Conservation (phyloP, 2,329 filamentous ascomycete genomes). For the Aspergillus nomiae region DNA sequence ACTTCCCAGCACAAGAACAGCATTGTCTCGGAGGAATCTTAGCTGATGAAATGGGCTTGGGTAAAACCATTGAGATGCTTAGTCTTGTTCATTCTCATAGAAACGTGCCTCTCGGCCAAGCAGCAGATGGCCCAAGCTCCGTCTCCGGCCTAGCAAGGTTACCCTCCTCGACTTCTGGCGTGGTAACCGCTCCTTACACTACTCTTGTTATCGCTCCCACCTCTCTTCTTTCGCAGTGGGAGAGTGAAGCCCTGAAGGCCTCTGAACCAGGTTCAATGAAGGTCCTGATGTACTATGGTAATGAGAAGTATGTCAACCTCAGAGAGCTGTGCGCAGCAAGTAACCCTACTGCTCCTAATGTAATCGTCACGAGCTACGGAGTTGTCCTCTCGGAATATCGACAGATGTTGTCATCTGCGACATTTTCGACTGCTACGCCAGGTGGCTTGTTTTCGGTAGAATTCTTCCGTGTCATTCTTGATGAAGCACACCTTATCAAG, state of each 20-base stretch:
- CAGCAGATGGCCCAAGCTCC: slow-evolving; percentile 38
- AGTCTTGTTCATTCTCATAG: slow-evolving; percentile 85
- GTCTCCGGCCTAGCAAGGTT: slow-evolving; percentile 66
- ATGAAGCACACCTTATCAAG: slow-evolving; percentile 95
- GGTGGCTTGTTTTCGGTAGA: slow-evolving; percentile 85
- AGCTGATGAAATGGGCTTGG: slow-evolving; percentile 94
- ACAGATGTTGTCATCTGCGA: slow-evolving; percentile 56
- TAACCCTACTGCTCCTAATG: slow-evolving; percentile 78
- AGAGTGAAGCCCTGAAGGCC: slow-evolving; percentile 89
- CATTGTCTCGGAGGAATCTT: slow-evolving; percentile 91
- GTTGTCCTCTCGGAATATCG: slow-evolving; percentile 87
- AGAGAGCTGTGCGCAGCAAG: slow-evolving; percentile 74
- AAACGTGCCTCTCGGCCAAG: slow-evolving; percentile 50
- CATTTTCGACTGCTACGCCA: slow-evolving; percentile 52
- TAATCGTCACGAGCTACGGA: slow-evolving; percentile 95
- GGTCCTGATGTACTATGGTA: slow-evolving; percentile 87
- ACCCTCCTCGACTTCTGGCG: slow-evolving; percentile 56
- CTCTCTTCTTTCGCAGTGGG: slow-evolving; percentile 95
- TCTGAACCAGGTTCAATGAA: slow-evolving; percentile 82
- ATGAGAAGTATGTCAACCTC: slow-evolving; percentile 77
- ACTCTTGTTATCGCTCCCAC: slow-evolving; percentile 96
- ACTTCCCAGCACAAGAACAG: slow-evolving; percentile 92
- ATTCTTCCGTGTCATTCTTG: slow-evolving; percentile 93
- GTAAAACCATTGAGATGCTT: slow-evolving; percentile 98
- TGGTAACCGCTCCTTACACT: slow-evolving; percentile 77